Evolutionary conservation across 768 basidiomycete species (phyloP), one percentile per base, ranked within the genome.

Genomic region (Tephrocybe sp.): DNA sequence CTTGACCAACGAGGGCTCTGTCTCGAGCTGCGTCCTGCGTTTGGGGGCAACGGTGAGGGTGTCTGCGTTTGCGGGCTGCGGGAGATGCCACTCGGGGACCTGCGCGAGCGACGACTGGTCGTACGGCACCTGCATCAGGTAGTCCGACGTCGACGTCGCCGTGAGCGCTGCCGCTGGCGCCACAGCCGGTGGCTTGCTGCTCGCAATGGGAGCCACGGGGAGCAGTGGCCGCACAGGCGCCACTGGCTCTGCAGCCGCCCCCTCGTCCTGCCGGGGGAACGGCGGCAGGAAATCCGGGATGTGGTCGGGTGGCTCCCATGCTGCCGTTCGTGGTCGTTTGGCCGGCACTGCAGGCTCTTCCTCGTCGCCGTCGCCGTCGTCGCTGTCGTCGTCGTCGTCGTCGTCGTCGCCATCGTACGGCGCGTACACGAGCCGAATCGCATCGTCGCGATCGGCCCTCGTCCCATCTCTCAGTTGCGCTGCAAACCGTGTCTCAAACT

Each of bases 81-180:
- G 88, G 0, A 91, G 72, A 63, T 90, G 88, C 82, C 86, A 85
- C 60, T 86, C 78, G 15, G 86, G 76, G 6, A 79, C 73, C 6
- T 75, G 70, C 3, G 86, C 77, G 20, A 92, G 79, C 3, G 85
- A 76, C 0, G 90, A 92, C 57, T 86, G 81, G 1, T 77, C 78
- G 60, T 92, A 92, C 3, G 89, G 86, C 1, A 90, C 79, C 60
- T 83, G 81, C 10, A 85, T 78, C 21, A 84, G 71, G 53, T 88
- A 87, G 64, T 91, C 86, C 2, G 88, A 83, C 1, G 84, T 76
- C 2, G 78, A 71, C 55, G 79, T 59, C 57, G 77, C 63, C 45
- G 82, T 66, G 61, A 84, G 39, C 46, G 74, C 73, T 51, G 73
- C 70, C 0, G 71, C 60, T 26, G 72, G 59, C 1, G 81, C 28